phyloP scores from a whole-genome alignment of 192 early-diverging fungal species.

The Borealophlyctis nickersoniae region DNA sequence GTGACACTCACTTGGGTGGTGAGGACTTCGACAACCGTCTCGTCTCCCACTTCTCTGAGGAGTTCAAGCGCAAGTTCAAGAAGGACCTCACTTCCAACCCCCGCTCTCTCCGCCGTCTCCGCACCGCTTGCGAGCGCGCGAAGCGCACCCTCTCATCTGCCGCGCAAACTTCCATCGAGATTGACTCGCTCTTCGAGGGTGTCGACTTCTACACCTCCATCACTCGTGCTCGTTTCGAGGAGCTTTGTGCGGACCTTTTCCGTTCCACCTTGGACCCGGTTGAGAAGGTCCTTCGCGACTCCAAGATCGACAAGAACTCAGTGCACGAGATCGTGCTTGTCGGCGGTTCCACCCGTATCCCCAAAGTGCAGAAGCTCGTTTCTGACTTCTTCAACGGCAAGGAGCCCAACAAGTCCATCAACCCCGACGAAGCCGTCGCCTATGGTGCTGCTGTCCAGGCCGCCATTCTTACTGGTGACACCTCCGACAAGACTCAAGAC shows the following conservation, averaged over 20 bases:
- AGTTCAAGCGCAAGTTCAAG: constrained; percentile 98
- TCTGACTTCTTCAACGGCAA: constrained; percentile 93
- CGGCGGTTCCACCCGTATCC: constrained; percentile 92
- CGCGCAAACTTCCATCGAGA: constrained; percentile 81
- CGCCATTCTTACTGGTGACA: constrained; percentile 74
- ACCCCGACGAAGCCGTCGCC: constrained; percentile 95
- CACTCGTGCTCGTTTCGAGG: constrained; percentile 91
- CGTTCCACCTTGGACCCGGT: constrained; percentile 84
- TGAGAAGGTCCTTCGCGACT: constrained; percentile 85
- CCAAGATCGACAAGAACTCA: constrained; percentile 79
- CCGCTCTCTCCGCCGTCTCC: constrained; percentile 90
- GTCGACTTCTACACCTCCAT: constrained; percentile 89
- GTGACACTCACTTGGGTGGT: constrained; percentile 93
- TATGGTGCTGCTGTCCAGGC: constrained; percentile 91
- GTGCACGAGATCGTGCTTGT: constrained; percentile 91
- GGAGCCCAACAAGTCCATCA: constrained; percentile 88
- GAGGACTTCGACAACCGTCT: constrained; percentile 99
- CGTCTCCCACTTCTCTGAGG: constrained; percentile 85
- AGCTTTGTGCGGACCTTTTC: constrained; percentile 88
- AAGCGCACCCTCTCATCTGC: constrained; percentile 85
- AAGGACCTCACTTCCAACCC: constrained; percentile 87
- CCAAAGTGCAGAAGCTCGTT: constrained; percentile 81
- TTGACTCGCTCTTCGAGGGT: constrained; percentile 87
- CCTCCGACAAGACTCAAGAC: constrained; percentile 79
- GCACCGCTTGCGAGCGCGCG: constrained; percentile 92